Base-by-base conservation (phyloP, 768 basidiomycete species). In the Lentinus brumalis region DNA sequence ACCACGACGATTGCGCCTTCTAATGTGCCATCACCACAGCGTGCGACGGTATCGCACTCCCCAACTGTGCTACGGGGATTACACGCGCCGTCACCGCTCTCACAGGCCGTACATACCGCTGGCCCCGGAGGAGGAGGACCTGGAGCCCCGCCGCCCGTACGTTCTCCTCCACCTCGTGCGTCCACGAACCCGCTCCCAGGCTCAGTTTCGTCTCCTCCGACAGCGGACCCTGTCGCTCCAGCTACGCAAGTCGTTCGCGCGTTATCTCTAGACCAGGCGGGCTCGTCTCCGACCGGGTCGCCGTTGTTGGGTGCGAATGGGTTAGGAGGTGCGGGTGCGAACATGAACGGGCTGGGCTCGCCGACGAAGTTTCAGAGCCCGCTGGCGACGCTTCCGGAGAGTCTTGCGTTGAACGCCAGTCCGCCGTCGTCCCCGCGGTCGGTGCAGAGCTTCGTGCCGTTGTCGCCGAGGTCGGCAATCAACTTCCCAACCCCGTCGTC, bases 1-100 rank as follows among this genome's bases (percentile, higher is more conserved):
- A 61, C 62, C 21, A 56, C 65, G 6, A 62, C 60, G 15, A 51
- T 58, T 0, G 52, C 39, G 5, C 51, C 61, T 16, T 45, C 66
- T 50, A 56, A 71, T 14, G 62, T 68, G 6, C 59, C 69, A 3
- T 39, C 68, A 2, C 66, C 74, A 2, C 67, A 72, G 49, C 63
- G 67, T 5, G 55, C 74, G 64, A 66, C 62, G 67, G 58, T 76
- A 64, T 67, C 68, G 38, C 68, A 69, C 53, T 45, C 63, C 32
- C 39, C 63, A 1, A 60, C 66, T 4, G 58, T 65, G 12, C 54
- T 64, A n/a, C 66, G 66, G n/a, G 57, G 75, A 60, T 15, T 76
- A 59, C 66, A 71, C 52, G 70, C 73, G 16, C 81, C 76, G 29
- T 79, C 79, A 41, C 84, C 75, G 35, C 77, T 78, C 7, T 79